phyloP scores from a whole-genome alignment of 2,329 filamentous ascomycete genomes.

The Pseudonectria foliicola region DNA sequence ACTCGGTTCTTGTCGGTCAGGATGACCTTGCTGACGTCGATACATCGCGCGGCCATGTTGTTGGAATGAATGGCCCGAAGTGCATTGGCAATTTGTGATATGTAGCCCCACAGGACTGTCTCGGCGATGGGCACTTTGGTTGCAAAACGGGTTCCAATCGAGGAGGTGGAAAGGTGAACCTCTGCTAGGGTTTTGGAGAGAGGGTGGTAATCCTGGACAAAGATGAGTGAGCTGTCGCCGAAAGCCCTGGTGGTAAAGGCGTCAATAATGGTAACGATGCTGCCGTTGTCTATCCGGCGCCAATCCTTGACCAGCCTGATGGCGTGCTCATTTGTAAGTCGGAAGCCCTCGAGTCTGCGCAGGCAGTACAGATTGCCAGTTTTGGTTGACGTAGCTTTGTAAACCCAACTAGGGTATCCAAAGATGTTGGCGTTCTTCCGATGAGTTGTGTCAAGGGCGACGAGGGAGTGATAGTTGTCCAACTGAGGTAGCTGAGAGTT shows the following conservation, averaged over 20 bases:
- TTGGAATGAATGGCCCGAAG: conserved; percentile 77
- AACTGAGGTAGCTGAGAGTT: conserved; percentile 69
- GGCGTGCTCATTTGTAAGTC: conserved; percentile 80
- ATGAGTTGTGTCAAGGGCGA: conserved; percentile 76
- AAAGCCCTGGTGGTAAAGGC: conserved; percentile 92
- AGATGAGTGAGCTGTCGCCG: conserved; percentile 87
- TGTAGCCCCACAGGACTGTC: conserved; percentile 79
- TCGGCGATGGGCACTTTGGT: conserved; percentile 53
- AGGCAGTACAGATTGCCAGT: conserved; percentile 86
- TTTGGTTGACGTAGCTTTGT: conserved; percentile 85
- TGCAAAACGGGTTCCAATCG: conserved; percentile 38
- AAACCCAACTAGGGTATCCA: conserved; percentile 87
- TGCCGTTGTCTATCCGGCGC: conserved; percentile 76
- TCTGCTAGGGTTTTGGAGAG: conserved; percentile 85
- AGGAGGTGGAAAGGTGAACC: conserved; percentile 54
- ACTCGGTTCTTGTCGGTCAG: conserved; percentile 86
- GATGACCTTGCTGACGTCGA: conserved; percentile 83
- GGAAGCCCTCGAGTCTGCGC: conserved; percentile 80
- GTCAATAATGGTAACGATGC: conserved; percentile 80
- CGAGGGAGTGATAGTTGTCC: conserved; percentile 86
- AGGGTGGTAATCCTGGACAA: conserved; percentile 90
- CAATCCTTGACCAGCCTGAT: conserved; percentile 82
- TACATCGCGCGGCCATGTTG: conserved; percentile 75
- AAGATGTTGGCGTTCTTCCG: conserved; percentile 74
- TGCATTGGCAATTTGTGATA: conserved; percentile 84